Base-by-base conservation (phyloP, 1,284 basidiomycete genomes). In the Amylostereum areolatum region DNA sequence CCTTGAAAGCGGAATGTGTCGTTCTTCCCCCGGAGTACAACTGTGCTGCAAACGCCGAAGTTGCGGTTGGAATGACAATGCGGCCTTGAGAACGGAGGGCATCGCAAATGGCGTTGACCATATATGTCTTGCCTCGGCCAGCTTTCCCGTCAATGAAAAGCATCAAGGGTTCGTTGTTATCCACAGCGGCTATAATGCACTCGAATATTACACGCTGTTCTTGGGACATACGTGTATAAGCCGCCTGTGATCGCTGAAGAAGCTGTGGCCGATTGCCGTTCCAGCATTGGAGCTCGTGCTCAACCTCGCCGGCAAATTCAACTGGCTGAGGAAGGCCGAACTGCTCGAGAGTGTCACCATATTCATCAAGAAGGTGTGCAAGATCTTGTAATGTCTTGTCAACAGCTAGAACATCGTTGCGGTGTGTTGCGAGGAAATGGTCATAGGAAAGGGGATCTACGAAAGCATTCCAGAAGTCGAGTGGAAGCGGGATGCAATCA, bases 141-240 rank as follows among this genome's bases (percentile, higher is more conserved):
- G 69, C 70, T 48, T 66, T 64, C 3, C 71, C 70, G 51, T 72
- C 66, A 18, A 73, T 53, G 46, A 70, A 72, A 3, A 62, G 41
- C 18, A 0, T 5, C 34, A 35, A n/a, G 34, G 34, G 34, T 35
- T 8, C n/a, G 34, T 35, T n/a, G 34, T 35, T 35, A 35, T 35
- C 9, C 8, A 35, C 8, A 8, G 34, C 34, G n/a, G 34, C 34
- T 8, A n/a, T n/a, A 8, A 35, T n/a, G 8, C n/a, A 8, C 9
- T 35, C 34, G 34, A 35, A 35, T 8, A 35, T 35, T 8, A n/a
- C 34, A 35, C 34, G 34, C 34, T 35, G 34, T 35, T 35, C 34
- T n/a, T n/a, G n/a, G n/a, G n/a, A n/a, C n/a, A n/a, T n/a, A n/a
- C n/a, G n/a, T n/a, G n/a, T n/a, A n/a, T n/a, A n/a, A n/a, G n/a